Percentiles rank a stretch among this genome's conserved stretches.
Conservation (phyloP, 805 yeast genomes). For the Teunomyces barrocoloradensis region DNA sequence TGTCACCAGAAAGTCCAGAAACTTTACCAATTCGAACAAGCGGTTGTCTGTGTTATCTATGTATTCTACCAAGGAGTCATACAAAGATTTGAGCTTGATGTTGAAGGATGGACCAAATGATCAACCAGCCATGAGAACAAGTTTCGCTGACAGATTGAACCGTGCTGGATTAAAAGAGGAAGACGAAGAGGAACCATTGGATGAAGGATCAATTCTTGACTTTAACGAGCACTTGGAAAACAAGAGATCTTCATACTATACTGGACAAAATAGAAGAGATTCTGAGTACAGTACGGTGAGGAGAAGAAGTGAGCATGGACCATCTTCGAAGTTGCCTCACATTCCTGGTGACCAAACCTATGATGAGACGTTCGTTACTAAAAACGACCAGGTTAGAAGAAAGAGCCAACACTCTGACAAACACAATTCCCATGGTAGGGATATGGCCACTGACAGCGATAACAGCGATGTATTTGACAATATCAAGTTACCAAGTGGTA, state of each 20-base stretch:
- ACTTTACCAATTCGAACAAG: constrained; percentile 60
- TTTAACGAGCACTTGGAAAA: constrained; percentile 39
- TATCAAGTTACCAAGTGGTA: constrained; percentile 49
- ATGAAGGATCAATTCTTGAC: constrained; percentile 39
- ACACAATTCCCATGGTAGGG: constrained; percentile 3
- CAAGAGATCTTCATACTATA: constrained; percentile 40
- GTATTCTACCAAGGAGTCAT: constrained; percentile 67
- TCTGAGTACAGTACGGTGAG: constrained; percentile 19
- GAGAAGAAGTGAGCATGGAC: constrained; percentile 17
- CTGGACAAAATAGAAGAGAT: constrained; percentile 22
- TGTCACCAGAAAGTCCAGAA: constrained; percentile 65
- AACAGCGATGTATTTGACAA: constrained; percentile 39
- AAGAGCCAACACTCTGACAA: constrained; percentile 13
- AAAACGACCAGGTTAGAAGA: constrained; percentile 22
- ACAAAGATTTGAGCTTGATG: constrained; percentile 51
- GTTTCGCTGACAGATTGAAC: constrained; percentile 43
- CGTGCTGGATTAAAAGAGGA: constrained; percentile 31
- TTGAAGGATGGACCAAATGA: constrained; percentile 19
- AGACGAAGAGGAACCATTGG: constrained; percentile 29
- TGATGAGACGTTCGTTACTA: constrained; percentile 44
- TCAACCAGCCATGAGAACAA: constrained; percentile 29
- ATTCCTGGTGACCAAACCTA: constrained; percentile 22
- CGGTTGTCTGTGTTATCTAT: constrained; percentile 70
- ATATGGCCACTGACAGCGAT: constrained; percentile 24
- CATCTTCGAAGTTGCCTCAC: constrained; percentile 26